Conservation (phyloP, 306 rosid genomes). For the Malus sylvestris region DNA sequence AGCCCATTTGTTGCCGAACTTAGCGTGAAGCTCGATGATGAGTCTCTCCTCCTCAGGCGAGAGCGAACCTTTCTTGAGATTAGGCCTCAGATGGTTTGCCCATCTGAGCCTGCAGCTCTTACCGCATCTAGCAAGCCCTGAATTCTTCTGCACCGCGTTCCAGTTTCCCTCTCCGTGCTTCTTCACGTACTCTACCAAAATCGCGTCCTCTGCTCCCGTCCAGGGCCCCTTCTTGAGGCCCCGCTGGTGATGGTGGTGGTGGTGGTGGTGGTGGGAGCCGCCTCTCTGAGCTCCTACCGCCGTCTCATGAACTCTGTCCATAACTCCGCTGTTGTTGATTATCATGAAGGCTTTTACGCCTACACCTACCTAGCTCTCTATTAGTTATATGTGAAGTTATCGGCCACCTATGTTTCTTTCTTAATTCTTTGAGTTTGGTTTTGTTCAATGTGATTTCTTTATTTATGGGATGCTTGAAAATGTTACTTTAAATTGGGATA, state of each 20-base stretch:
- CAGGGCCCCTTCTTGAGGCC: conserved; percentile 72
- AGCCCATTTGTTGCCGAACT: conserved; percentile 87
- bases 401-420: neutral
- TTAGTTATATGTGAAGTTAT: neutral
- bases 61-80: conserved; percentile 68
- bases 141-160: conserved; percentile 63
- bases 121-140: conserved; percentile 60
- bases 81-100: conserved; percentile 84
- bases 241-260: neutral
- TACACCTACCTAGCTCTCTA: neutral
- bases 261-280: neutral
- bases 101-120: conserved; percentile 88
- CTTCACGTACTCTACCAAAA: conserved; percentile 57
- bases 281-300: neutral
- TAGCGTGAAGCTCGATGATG: conserved; percentile 70
- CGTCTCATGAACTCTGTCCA: conserved; percentile 3
- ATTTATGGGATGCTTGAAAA: neutral
- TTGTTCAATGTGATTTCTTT: neutral
- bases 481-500: neutral
- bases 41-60: conserved; percentile 47
- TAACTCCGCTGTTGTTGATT: neutral
- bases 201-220: conserved; percentile 58
- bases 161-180: conserved; percentile 81
- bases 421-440: neutral
- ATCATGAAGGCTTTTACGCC: neutral